Evolutionary conservation across 768 basidiomycete species (phyloP).

Genomic region (Lactarius akahatsu): DNA sequence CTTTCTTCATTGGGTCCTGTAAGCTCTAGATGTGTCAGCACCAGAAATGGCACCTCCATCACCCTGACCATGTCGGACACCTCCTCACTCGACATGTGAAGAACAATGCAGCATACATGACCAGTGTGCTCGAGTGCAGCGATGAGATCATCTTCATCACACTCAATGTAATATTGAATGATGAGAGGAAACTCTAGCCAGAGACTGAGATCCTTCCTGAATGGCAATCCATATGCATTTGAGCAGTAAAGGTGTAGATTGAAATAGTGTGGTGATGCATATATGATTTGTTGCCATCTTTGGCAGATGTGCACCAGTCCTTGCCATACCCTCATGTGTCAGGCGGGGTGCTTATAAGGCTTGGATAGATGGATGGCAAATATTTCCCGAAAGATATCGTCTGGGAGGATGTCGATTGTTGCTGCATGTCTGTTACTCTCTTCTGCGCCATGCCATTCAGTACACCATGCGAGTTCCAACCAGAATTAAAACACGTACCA

Average conservation of each 20-base stretch:
- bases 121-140: neutral
- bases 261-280: neutral
- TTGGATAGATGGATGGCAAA: neutral
- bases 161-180: neutral
- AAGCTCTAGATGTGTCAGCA: neutral
- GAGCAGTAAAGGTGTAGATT: neutral
- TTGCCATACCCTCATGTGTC: neutral
- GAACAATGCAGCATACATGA: neutral
- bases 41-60: neutral
- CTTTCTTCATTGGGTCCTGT: neutral
- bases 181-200: neutral
- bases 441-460: neutral
- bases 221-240: neutral
- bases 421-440: neutral
- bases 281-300: neutral
- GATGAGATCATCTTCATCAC: neutral
- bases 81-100: too few species aligned
- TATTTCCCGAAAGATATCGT: neutral
- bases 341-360: neutral
- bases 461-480: neutral
- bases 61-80: neutral
- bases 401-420: neutral
- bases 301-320: neutral
- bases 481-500: neutral
- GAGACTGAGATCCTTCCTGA: neutral